Evolutionary conservation across 2,329 filamentous ascomycete species (phyloP).

Genomic region (Verticillium klebahnii): DNA sequence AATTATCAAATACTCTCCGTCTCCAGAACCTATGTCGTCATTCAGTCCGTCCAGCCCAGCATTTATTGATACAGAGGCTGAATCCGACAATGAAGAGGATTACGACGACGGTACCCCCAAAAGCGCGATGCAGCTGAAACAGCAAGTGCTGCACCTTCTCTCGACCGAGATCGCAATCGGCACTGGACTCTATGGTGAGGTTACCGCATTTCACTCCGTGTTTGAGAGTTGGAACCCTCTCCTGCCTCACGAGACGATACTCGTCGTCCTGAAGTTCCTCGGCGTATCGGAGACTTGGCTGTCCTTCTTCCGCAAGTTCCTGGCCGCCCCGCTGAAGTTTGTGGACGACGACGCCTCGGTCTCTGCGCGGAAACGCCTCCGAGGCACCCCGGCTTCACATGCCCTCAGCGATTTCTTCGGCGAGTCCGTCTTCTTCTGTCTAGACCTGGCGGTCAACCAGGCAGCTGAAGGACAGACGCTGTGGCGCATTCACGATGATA

Average conservation of each 20-base stretch:
- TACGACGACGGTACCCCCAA: slow-evolving; percentile 25
- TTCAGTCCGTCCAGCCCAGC: no score
- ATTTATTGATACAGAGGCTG: no score
- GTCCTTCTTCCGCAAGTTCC: slow-evolving; percentile 53
- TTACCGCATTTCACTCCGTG: slow-evolving; percentile 40
- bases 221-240: slow-evolving; percentile 38
- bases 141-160: slow-evolving; percentile 41
- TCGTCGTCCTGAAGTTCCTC: slow-evolving; percentile 53
- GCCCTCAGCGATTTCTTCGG: slow-evolving; percentile 55
- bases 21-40: no score
- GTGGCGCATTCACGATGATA: slow-evolving; percentile 57
- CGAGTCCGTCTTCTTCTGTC: slow-evolving; percentile 57
- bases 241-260: slow-evolving; percentile 52
- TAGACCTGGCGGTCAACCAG: slow-evolving; percentile 61
- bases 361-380: slow-evolving; percentile 38
- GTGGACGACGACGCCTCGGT: slow-evolving; percentile 43
- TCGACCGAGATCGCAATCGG: slow-evolving; percentile 42
- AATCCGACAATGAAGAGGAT: slow-evolving; percentile 27
- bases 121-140: slow-evolving; percentile 36
- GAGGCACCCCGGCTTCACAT: slow-evolving; percentile 57
- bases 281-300: slow-evolving; percentile 53
- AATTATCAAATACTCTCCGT: neutral
- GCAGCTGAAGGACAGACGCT: slow-evolving; percentile 47
- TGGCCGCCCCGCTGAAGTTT: slow-evolving; percentile 56
- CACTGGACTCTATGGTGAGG: slow-evolving; percentile 37